phyloP scores from a whole-genome alignment of 1,284 basidiomycete genomes.

The Taiwanofungus camphoratus region DNA sequence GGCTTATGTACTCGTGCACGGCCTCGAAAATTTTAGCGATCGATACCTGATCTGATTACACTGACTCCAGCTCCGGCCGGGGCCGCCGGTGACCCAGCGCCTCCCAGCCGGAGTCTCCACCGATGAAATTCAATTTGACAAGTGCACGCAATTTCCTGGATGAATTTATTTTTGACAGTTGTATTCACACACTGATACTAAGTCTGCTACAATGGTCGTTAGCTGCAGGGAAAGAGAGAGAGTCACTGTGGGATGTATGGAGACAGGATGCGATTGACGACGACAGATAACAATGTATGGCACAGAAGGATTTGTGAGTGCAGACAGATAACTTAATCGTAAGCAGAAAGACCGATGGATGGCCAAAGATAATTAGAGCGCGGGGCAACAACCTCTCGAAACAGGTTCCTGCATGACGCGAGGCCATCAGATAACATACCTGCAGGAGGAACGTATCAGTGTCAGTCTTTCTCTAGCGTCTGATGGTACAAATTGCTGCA shows the following conservation, averaged over 20 bases:
- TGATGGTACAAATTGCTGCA: conserved; percentile 16
- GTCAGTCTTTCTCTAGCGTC: conserved; percentile 12
- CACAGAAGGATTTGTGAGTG: conserved; percentile 6
- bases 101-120: conserved; percentile 21
- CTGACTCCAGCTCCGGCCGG: conserved; percentile 24
- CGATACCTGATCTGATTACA: conserved; percentile 30
- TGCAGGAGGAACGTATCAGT: conserved; percentile 15
- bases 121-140: conserved; percentile 9
- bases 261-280: conserved; percentile 3
- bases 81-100: conserved; percentile 19
- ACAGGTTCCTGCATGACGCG: conserved; percentile 13
- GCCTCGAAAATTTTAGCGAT: conserved; percentile 33
- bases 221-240: conserved; percentile 1
- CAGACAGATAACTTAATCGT: conserved; percentile 17
- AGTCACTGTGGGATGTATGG: conserved; percentile 8
- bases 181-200: not conserved
- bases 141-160: conserved; percentile 15
- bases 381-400: conserved; percentile 9
- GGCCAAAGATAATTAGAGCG: not conserved
- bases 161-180: too few species aligned
- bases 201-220: conserved; percentile 18
- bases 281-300: conserved; percentile 7
- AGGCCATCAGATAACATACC: conserved; percentile 26
- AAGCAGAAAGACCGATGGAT: not conserved
- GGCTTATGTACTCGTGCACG: conserved; percentile 32